Evolutionary conservation across 2,329 filamentous ascomycete genomes (phyloP), one percentile per base, ranked within the genome.

Genomic region (Apiospora hydei): DNA sequence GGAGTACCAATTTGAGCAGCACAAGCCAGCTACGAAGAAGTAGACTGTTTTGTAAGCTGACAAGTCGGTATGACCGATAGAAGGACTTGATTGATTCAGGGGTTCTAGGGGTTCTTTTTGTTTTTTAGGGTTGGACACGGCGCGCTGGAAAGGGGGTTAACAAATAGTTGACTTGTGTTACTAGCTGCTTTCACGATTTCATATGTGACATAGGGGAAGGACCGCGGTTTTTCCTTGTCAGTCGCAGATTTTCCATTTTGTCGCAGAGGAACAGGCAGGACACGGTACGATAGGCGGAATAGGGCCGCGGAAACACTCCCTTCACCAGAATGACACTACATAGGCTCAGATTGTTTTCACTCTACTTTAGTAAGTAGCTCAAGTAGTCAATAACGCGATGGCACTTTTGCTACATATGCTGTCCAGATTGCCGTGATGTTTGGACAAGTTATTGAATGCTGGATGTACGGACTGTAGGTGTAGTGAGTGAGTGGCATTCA

Each of bases 1-100:
- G 82, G 96, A 98, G 81, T 92, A 89, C 76, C 81, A 90, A 69
- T 87, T 88, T 74, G 89, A 89, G 77, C 85, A 88, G 79, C 82
- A 85, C 77, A 83, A 83, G 77, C 83, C 70, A 57, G 70, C 70
- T 8, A 71, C 75, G 0, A 79, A 73, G 74, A 80, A 80, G 64
- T 81, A 78, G 71, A 64, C 24, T 21, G 68, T 61, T 34, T 8
- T 71, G 30, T 70, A 70, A 51, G 43, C 47, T 16, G 68, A 24
- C 34, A 30, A 68, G 41, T 10, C 8, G 57, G 41, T 2, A 18
- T 41, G 21, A 18, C 34, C 11, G 18, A 64, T 21, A 24, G 61
- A 69, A 6, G 43, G 26, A 24, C 14, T 26, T 18, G 14, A 18
- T 24, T 38, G 41, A 21, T 49, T 49, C 18, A 8, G 67, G 67